Evolutionary conservation across 148 eudicot species (phyloP).

Genomic region (Nepenthes gracilis): DNA sequence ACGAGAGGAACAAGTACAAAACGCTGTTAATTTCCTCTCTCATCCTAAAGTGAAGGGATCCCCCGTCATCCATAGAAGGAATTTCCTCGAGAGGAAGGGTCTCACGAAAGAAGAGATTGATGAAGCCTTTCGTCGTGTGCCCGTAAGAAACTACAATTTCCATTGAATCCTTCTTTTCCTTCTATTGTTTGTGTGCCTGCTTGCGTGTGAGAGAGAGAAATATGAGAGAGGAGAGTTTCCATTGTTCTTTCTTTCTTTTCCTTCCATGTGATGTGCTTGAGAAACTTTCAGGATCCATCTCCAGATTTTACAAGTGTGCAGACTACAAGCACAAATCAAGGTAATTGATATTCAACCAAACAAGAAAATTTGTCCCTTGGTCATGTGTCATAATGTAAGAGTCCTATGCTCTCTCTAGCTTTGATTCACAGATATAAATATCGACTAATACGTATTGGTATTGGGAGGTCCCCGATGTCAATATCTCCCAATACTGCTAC

Average conservation of each 20-base stretch:
- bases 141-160: slow-evolving; percentile 40
- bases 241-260: slow-evolving; percentile 1
- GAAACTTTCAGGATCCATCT: slow-evolving; percentile 50
- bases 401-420: too few species aligned
- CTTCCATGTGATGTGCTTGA: not conserved
- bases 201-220: not conserved
- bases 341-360: slow-evolving; percentile 21
- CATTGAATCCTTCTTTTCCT: not conserved
- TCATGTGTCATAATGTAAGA: too few species aligned
- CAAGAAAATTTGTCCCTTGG: not conserved
- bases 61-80: slow-evolving; percentile 76
- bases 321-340: slow-evolving; percentile 38
- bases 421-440: too few species aligned
- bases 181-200: not conserved
- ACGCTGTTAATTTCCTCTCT: slow-evolving; percentile 87
- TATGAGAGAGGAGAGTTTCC: not conserved
- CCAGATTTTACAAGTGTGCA: slow-evolving; percentile 44
- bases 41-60: slow-evolving; percentile 96
- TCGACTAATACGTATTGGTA: too few species aligned
- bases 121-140: slow-evolving; percentile 97
- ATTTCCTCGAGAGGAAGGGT: slow-evolving; percentile 95
- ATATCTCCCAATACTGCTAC: too few species aligned
- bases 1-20: slow-evolving; percentile 87
- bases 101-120: slow-evolving; percentile 97
- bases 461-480: too few species aligned